Evolutionary conservation across 768 basidiomycete species (phyloP).

Genomic region (Suillus weaverae): DNA sequence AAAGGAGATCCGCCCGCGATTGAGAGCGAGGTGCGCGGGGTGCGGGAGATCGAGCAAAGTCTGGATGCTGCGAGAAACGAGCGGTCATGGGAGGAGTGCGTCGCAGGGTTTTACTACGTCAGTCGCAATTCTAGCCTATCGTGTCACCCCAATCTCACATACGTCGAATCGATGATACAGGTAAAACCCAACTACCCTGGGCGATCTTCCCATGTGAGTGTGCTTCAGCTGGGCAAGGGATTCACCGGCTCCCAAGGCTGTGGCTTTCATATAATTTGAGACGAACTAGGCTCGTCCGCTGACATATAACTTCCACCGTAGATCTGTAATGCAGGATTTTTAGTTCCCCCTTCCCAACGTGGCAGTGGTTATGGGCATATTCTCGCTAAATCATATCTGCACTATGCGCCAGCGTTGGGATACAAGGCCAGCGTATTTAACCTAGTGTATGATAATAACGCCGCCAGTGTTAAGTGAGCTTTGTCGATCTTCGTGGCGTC

Average conservation of each 20-base stretch:
- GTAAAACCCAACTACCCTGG: slow-evolving; percentile 91
- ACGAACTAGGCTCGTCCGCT: background rate
- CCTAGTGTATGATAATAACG: slow-evolving; percentile 85
- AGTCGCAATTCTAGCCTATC: slow-evolving; percentile 25
- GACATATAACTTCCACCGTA: slow-evolving; percentile 24
- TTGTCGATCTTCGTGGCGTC: background rate
- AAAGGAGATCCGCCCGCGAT: slow-evolving; percentile 15
- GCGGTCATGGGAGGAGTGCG: slow-evolving; percentile 63
- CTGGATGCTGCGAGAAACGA: slow-evolving; percentile 48
- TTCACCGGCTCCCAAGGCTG: background rate
- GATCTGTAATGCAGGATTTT: slow-evolving; percentile 91
- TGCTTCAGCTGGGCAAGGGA: slow-evolving; percentile 3
- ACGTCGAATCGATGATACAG: slow-evolving; percentile 31
- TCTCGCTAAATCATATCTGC: slow-evolving; percentile 75
- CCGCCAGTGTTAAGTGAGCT: slow-evolving; percentile 64
- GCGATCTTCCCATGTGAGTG: slow-evolving; percentile 82
- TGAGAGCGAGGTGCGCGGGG: slow-evolving; percentile 17
- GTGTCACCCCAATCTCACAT: slow-evolving; percentile 3
- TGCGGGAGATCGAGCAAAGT: slow-evolving; percentile 23
- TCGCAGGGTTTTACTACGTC: slow-evolving; percentile 82
- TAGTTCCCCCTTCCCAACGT: slow-evolving; percentile 65
- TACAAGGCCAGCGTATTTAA: slow-evolving; percentile 86
- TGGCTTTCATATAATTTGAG: background rate
- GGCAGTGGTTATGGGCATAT: slow-evolving; percentile 66
- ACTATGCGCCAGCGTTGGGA: slow-evolving; percentile 79